A percentile compares a stretch with the other conserved stretches of the same genome.
Evolutionary conservation across 805 yeast genomes (phyloP).

Genomic region (Hanseniaspora hatyaiensis): DNA sequence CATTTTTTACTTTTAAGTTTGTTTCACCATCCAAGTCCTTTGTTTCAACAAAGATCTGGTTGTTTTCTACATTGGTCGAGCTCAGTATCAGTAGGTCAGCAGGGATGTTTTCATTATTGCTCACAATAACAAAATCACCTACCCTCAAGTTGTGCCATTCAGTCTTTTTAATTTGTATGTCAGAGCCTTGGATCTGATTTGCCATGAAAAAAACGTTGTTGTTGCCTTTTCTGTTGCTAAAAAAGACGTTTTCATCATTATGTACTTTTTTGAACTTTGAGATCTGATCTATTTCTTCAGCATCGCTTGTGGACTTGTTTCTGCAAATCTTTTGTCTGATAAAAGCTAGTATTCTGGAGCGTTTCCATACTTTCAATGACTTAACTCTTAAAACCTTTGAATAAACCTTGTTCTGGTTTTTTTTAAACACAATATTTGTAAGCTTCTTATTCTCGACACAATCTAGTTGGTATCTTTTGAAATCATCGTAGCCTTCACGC

Average conservation of each 20-base stretch:
- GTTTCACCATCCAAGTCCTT: slow-evolving; percentile 98
- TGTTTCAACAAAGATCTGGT: slow-evolving; percentile 74
- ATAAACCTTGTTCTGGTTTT: slow-evolving; percentile 5
- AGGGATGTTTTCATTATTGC: slow-evolving; percentile 84
- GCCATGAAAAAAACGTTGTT: slow-evolving; percentile 1
- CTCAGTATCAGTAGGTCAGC: slow-evolving; percentile 74
- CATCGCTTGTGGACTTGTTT: no score
- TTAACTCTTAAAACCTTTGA: slow-evolving; percentile 1
- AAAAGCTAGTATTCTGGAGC: no score
- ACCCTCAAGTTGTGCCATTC: slow-evolving; percentile 72
- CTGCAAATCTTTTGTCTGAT: no score
- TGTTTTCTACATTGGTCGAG: slow-evolving; percentile 42
- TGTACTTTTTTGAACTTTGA: not conserved
- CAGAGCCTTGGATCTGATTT: not conserved
- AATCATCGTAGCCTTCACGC: slow-evolving; percentile 90
- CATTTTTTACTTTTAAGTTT: slow-evolving; percentile 62
- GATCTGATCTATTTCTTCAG: no score
- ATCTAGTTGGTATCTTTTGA: slow-evolving; percentile 75
- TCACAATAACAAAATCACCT: slow-evolving; percentile 70
- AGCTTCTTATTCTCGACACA: slow-evolving; percentile 63
- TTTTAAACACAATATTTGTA: slow-evolving; percentile 32
- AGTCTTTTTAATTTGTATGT: slow-evolving; percentile 17
- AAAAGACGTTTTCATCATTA: slow-evolving; percentile 2
- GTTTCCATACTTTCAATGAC: slow-evolving; percentile 5
- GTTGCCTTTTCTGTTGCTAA: not conserved